phyloP scores from a whole-genome alignment of 176 grass and related monocot species.

The Musa itinerans region DNA sequence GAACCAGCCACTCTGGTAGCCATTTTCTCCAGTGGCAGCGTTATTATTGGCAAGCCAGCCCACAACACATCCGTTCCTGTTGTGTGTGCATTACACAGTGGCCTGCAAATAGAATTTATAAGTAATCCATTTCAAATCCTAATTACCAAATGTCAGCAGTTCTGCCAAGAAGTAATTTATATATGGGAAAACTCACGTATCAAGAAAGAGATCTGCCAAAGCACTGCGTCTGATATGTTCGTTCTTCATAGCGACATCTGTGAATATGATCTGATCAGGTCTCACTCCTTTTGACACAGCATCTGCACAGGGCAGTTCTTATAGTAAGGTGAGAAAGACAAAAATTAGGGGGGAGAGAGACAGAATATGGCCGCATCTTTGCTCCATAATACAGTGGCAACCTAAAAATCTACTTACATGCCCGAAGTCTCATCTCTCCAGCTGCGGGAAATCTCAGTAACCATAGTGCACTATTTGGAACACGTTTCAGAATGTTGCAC shows the following conservation, averaged over 20 bases:
- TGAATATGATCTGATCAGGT: constrained; percentile 78
- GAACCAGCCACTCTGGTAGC: constrained; percentile 91
- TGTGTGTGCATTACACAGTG: constrained; percentile 84
- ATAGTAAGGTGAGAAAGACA: too few relatives aligned
- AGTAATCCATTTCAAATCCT: too few relatives aligned
- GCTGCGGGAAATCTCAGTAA: constrained; percentile 73
- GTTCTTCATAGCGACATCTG: constrained; percentile 79
- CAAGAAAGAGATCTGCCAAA: constrained; percentile 84
- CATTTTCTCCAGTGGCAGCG: constrained; percentile 86
- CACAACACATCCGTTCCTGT: constrained; percentile 81
- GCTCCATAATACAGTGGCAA: too few relatives aligned
- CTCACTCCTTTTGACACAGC: constrained; percentile 59
- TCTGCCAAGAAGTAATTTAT: too few relatives aligned
- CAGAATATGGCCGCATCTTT: too few relatives aligned
- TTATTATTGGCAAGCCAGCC: constrained; percentile 86
- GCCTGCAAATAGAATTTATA: constrained; percentile 24
- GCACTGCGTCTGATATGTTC: constrained; percentile 75
- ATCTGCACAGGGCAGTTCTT: constrained; percentile 33
- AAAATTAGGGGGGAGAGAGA: too few relatives aligned
- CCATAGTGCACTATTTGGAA: constrained; percentile 75
- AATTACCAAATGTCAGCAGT: not conserved
- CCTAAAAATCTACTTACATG: constrained; percentile 44
- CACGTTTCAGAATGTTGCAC: constrained; percentile 84
- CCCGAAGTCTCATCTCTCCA: constrained; percentile 64
- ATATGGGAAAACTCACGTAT: constrained; percentile 47